A percentile compares a stretch with the other conserved stretches of the same genome.
phyloP scores from a whole-genome alignment of 306 rosid genomes.

The Mucuna pruriens region DNA sequence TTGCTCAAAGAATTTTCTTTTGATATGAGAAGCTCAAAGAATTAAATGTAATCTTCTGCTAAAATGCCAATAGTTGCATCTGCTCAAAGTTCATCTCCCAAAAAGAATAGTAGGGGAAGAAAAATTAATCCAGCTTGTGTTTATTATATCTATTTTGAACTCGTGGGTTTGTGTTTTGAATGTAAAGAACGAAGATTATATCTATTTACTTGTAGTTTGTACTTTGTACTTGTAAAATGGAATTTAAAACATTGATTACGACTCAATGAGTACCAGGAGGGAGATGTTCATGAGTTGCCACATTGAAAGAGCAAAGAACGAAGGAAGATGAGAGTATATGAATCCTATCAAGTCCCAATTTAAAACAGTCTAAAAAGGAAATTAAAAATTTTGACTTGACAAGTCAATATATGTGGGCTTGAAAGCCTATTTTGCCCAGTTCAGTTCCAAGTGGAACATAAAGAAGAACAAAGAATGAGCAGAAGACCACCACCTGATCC shows the following conservation, averaged over 20 bases:
- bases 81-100: too few relatives aligned
- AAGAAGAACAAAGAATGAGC: slow-evolving; percentile 51
- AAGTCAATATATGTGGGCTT: neutral
- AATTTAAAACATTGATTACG: neutral
- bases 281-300: neutral
- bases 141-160: neutral
- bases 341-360: neutral
- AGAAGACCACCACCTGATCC: slow-evolving; percentile 84
- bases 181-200: too few relatives aligned
- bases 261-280: neutral
- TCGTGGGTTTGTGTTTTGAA: neutral
- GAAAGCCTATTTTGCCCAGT: neutral
- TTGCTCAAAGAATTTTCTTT: too few relatives aligned
- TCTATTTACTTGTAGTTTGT: too few relatives aligned
- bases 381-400: neutral
- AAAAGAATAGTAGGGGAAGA: too few relatives aligned
- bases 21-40: too few relatives aligned
- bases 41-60: too few relatives aligned
- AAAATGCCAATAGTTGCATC: too few relatives aligned
- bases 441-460: neutral
- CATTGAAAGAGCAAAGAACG: neutral
- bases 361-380: neutral
- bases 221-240: neutral
- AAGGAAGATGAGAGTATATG: neutral
- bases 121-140: too few relatives aligned